These are phyloP conservation scores for Biscogniauxia mediterranea DNA, from an alignment of 2,329 filamentous ascomycete genomes.

Conservation along the genomic window DNA sequence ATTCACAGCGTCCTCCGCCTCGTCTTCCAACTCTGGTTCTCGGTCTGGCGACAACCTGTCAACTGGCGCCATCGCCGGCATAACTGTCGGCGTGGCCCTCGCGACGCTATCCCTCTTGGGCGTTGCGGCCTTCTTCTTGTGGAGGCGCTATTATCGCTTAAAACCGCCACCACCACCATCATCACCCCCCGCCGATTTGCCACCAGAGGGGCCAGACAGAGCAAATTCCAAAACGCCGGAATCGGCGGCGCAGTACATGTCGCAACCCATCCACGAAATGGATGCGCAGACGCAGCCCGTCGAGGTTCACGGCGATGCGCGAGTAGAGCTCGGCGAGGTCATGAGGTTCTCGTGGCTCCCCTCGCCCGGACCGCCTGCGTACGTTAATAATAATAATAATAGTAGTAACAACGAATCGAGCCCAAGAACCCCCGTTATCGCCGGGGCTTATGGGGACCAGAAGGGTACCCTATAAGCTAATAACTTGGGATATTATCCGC, in stretches of 20 bases:
- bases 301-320: background rate
- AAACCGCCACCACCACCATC: background rate
- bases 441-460: background rate
- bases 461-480: background rate
- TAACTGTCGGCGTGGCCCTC: constrained; percentile 18
- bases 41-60: constrained; percentile 6
- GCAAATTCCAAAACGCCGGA: background rate
- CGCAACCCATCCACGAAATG: background rate
- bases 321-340: background rate
- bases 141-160: constrained; percentile 1
- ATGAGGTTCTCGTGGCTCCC: background rate
- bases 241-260: background rate
- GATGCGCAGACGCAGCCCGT: background rate
- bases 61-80: constrained; percentile 15
- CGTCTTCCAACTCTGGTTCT: background rate
- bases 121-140: constrained; percentile 12
- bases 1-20: constrained; percentile 5
- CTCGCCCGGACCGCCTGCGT: background rate
- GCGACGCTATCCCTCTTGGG: constrained; percentile 11
- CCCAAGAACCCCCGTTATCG: background rate
- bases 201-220: background rate
- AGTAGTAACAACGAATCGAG: no score
- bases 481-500: no score
- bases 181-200: background rate
- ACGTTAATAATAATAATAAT: background rate